phyloP scores from a whole-genome alignment of 306 rosid species.

The Aeschynomene evenia region DNA sequence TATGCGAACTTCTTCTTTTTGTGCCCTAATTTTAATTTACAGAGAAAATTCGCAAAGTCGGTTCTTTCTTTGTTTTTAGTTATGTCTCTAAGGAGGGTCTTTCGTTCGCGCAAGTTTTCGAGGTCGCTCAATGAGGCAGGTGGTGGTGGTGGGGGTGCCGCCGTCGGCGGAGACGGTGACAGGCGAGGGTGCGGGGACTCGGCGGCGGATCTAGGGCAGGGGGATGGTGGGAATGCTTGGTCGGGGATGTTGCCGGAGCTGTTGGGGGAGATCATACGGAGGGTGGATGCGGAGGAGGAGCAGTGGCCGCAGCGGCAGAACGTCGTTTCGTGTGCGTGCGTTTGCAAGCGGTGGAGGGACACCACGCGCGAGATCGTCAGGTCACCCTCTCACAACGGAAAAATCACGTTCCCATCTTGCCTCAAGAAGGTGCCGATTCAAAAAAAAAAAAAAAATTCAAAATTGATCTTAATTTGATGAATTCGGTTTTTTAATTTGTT shows the following conservation, averaged over 20 bases:
- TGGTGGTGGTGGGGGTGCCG: background rate
- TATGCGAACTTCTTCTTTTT: conserved; percentile 9
- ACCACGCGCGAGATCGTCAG: conserved; percentile 65
- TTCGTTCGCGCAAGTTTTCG: conserved; percentile 74
- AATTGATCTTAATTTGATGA: background rate
- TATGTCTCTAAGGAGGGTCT: conserved; percentile 67
- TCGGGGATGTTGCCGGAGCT: conserved; percentile 85
- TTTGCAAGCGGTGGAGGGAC: conserved; percentile 94
- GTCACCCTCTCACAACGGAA: conserved; percentile 51
- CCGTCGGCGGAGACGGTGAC: background rate
- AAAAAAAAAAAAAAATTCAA: background rate
- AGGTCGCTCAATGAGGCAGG: conserved; percentile 56
- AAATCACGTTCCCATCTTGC: conserved; percentile 91
- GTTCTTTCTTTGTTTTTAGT: background rate
- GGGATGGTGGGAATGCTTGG: conserved; percentile 46
- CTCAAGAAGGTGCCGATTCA: conserved; percentile 73
- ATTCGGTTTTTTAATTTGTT: background rate
- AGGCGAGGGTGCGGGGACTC: background rate
- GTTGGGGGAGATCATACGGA: conserved; percentile 70
- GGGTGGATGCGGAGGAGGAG: conserved; percentile 71
- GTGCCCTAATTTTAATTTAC: conserved; percentile 20
- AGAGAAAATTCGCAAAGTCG: background rate
- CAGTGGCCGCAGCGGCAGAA: conserved; percentile 79
- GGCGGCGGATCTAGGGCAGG: background rate
- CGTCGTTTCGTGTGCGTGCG: conserved; percentile 90